A percentile compares a stretch with the other conserved stretches of the same genome.
phyloP scores from a whole-genome alignment of 2,329 filamentous ascomycete genomes.

The Trichophyton simii region DNA sequence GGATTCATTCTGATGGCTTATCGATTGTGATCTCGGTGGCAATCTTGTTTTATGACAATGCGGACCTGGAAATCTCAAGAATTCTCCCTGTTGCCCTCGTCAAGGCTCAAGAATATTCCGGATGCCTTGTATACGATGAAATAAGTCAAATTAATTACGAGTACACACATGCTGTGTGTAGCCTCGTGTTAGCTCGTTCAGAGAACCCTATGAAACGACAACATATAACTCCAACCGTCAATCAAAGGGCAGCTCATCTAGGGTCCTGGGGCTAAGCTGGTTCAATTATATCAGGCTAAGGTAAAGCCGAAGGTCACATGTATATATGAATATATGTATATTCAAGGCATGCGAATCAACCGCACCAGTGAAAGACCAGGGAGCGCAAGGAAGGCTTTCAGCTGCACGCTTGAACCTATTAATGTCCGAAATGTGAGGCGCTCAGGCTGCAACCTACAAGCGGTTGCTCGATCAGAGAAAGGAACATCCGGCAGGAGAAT shows the following conservation, averaged over 20 bases:
- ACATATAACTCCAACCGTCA: background rate
- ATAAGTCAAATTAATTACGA: background rate
- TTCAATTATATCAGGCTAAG: background rate
- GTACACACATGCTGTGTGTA: background rate
- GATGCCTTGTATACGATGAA: background rate
- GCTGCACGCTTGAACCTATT: background rate
- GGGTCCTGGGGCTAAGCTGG: background rate
- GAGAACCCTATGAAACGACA: background rate
- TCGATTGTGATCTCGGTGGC: too few relatives aligned
- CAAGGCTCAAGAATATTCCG: background rate
- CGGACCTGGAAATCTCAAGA: too few relatives aligned
- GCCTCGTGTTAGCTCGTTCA: background rate
- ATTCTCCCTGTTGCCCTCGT: too few relatives aligned
- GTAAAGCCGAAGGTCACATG: background rate
- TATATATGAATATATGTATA: background rate
- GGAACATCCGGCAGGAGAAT: background rate
- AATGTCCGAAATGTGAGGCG: constrained; percentile 15
- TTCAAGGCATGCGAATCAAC: background rate
- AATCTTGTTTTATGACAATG: too few relatives aligned
- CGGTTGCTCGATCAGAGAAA: background rate
- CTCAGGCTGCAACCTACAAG: constrained; percentile 8
- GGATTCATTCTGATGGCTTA: too few relatives aligned
- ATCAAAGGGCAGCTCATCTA: background rate
- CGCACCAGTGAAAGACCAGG: background rate
- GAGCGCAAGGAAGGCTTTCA: background rate